Conservation (phyloP, 2,329 filamentous ascomycete species). For the Beauveria brongniartii region DNA sequence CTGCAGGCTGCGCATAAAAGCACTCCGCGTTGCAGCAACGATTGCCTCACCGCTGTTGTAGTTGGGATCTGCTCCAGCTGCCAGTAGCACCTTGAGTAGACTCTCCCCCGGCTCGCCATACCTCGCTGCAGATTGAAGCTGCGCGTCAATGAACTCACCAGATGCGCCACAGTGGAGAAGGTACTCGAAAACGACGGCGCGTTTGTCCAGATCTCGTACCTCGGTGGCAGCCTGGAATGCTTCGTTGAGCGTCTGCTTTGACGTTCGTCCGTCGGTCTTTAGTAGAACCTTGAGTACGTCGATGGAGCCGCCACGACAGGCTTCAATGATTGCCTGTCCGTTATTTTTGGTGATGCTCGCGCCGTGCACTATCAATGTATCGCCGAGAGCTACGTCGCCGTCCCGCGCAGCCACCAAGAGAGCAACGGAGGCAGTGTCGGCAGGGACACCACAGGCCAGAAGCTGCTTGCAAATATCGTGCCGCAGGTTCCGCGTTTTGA, state of each 20-base stretch:
- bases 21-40: slow-evolving; percentile 44
- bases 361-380: slow-evolving; percentile 42
- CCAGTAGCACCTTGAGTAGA: slow-evolving; percentile 42
- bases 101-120: slow-evolving; percentile 41
- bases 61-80: slow-evolving; percentile 46
- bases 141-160: slow-evolving; percentile 43
- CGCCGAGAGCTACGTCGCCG: slow-evolving; percentile 43
- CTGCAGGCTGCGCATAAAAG: slow-evolving; percentile 40
- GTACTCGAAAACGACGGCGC: slow-evolving; percentile 41
- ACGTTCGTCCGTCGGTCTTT: slow-evolving; percentile 29
- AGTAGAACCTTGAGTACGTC: slow-evolving; percentile 44
- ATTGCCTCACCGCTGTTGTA: slow-evolving; percentile 47
- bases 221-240: slow-evolving; percentile 50
- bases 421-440: slow-evolving; percentile 38
- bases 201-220: slow-evolving; percentile 39
- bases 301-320: slow-evolving; percentile 41
- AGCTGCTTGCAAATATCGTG: slow-evolving; percentile 37
- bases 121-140: slow-evolving; percentile 44
- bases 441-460: slow-evolving; percentile 37
- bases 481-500: slow-evolving; percentile 31
- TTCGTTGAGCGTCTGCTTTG: slow-evolving; percentile 35
- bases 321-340: slow-evolving; percentile 46
- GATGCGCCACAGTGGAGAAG: slow-evolving; percentile 42
- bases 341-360: slow-evolving; percentile 42
- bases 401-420: slow-evolving; percentile 44